These are phyloP conservation scores for Lactarius vividus DNA, from an alignment of 768 basidiomycete genomes.

Conservation along the genomic window DNA sequence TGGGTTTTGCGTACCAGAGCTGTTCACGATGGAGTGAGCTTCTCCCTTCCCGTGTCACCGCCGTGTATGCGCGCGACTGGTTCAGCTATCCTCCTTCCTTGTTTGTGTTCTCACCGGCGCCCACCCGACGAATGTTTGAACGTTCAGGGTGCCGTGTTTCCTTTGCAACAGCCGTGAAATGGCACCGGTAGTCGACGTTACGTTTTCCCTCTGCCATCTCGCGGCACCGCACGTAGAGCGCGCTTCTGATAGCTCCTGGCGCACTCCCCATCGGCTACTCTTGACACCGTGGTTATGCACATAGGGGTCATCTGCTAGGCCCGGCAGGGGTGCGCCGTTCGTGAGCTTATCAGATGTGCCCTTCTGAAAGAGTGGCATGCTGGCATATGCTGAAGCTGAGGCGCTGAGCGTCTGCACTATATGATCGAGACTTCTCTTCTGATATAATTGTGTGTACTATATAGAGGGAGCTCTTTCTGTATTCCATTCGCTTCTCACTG, in stretches of 20 bases:
- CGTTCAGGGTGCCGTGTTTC: not conserved
- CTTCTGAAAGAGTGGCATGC: not conserved
- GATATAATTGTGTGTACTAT: not conserved
- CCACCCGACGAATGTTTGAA: not conserved
- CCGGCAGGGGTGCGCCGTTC: not conserved
- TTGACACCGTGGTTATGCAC: not conserved
- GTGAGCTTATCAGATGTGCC: conserved; percentile 1
- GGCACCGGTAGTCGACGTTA: not conserved
- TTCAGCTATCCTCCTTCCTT: not conserved
- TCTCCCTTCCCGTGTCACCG: not conserved
- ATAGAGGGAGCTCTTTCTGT: not conserved
- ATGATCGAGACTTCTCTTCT: conserved; percentile 4
- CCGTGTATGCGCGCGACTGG: not conserved
- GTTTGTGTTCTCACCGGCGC: not conserved
- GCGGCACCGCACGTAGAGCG: not conserved
- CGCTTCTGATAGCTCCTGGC: not conserved
- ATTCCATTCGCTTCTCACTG: not conserved
- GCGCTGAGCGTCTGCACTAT: not conserved
- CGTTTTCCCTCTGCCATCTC: not conserved
- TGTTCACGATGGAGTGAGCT: not conserved
- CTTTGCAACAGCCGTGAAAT: not conserved
- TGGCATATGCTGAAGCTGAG: not conserved
- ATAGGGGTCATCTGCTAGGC: not conserved
- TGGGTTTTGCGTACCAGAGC: not conserved
- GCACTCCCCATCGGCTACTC: not conserved